Evolutionary conservation across 495 filamentous ascomycete genomes (phyloP).

Genomic region (Talaromyces trachyspermus): DNA sequence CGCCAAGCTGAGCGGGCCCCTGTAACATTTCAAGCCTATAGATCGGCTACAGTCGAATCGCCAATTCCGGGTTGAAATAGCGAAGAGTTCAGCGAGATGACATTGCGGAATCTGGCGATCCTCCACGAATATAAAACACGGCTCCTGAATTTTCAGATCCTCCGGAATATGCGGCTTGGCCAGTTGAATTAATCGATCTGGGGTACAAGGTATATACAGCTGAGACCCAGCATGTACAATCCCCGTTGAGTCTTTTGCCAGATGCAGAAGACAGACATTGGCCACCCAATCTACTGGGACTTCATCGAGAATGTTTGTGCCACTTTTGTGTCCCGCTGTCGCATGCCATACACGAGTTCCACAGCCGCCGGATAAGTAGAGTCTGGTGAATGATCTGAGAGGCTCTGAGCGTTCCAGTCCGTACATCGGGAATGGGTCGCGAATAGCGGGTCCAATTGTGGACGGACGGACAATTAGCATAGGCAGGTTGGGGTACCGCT

Average conservation of each 20-base stretch:
- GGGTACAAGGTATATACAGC: too few relatives aligned
- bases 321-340: background rate
- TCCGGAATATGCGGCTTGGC: too few relatives aligned
- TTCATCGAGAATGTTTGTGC: conserved; percentile 25
- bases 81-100: too few relatives aligned
- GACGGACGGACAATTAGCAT: conserved; percentile 33
- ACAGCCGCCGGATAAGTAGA: conserved; percentile 22
- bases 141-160: too few relatives aligned
- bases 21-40: too few relatives aligned
- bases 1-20: too few relatives aligned
- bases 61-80: too few relatives aligned
- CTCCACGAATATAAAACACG: too few relatives aligned
- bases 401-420: conserved; percentile 29
- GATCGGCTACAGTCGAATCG: too few relatives aligned
- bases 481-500: conserved; percentile 23
- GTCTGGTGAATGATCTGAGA: conserved; percentile 26
- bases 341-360: conserved; percentile 22
- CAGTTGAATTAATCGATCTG: too few relatives aligned
- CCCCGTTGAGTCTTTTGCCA: conserved; percentile 15
- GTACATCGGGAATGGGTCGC: conserved; percentile 31
- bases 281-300: conserved; percentile 29
- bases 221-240: conserved; percentile 20
- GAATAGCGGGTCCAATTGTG: conserved; percentile 32
- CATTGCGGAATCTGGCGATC: too few relatives aligned
- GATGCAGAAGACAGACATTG: conserved; percentile 21